Evolutionary conservation across 192 early-diverging fungal genomes (phyloP), one percentile per base, ranked within the genome.

Genomic region (Rhizoclosmatium globosum): DNA sequence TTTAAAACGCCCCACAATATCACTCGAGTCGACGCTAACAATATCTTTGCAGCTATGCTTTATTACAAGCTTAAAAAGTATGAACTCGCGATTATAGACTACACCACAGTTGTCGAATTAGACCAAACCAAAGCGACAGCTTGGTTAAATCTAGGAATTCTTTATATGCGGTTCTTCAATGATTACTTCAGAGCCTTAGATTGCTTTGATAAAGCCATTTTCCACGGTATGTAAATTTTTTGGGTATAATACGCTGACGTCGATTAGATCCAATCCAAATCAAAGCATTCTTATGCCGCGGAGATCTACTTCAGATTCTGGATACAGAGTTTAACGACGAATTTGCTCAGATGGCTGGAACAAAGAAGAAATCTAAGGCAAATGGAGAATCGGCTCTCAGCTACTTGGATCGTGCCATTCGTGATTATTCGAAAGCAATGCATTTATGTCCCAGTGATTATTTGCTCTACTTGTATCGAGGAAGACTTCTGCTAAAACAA

Each of bases 381-480:
- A 79, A 62, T 68, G 19, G 64, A 41, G 21, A 47, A 19, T 15
- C 60, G 4, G 59, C 53, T 21, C 23, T 72, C 66, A 77, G 48
- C 53, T 85, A 79, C 57, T 47, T 86, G 3, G 80, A 85, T 45
- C 19, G 67, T 39, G 89, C 86, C 0, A 84, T 85, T n/a, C 79
- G 78, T 38, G 87, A 90, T 45, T 90, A 90, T 62, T 79, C 78
- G 31, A 72, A 84, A 53, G 85, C 85, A 1, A 90, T 90, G 50
- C 89, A 86, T 64, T 47, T 90, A 43, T 79, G 72, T 47, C 89
- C 89, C 46, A 82, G 68, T 65, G 86, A 88, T 56, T 81, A 87
- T 64, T 61, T 87, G 21, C 79, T 90, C 43, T 90, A 85, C 66
- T 58, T 90, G 43, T 85, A 88, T 65, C 82, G 89, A 1, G 89